Evolutionary conservation across 2,329 filamentous ascomycete genomes (phyloP), one percentile per base, ranked within the genome.

Genomic region (Neofusicoccum sp.): DNA sequence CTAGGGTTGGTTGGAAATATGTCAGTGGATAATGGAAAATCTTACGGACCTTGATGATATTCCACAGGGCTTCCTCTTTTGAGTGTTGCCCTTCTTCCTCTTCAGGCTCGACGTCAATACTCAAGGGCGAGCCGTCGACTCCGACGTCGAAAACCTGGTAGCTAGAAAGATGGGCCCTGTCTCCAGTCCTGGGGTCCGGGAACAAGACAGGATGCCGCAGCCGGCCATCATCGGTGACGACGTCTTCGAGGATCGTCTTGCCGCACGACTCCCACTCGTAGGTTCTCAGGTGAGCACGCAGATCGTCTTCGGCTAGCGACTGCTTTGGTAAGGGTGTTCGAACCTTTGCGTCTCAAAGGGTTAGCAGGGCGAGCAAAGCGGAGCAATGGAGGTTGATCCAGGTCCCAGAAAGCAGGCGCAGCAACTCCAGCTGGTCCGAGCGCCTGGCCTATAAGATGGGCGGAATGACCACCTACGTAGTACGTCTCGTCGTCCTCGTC

Each of bases 131-230:
- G 2, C 81, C 81, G 61, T 85, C 80, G 3, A 72, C 71, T 0
- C 78, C 79, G 11, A 87, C 77, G 65, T 87, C 84, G 67, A 85
- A 87, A 3, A 87, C 81, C 66, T 85, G 84, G 65, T 84, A 85
- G 14, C 84, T 83, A 2, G 82, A 81, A 61, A 74, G 74, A 59
- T 79, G 72, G 28, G 70, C 74, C 12, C 73, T 67, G 64, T 83
- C 82, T 3, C 78, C 77, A 43, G 80, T 74, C 8, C 72, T 70
- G 49, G 77, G 77, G 16, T 77, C 74, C 8, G 78, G 75, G 58
- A 84, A 81, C 2, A 82, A 74, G 29, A 77, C 70, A 9, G 75
- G 73, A 31, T 79, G 78, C 16, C 74, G 71, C 8, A 84, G 76
- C 6, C 84, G 74, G 36, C 76, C 71, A 66, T 83, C 80, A 1